Base-by-base conservation (phyloP, 768 basidiomycete species). In the Rhodosporidiobolus odoratus region DNA sequence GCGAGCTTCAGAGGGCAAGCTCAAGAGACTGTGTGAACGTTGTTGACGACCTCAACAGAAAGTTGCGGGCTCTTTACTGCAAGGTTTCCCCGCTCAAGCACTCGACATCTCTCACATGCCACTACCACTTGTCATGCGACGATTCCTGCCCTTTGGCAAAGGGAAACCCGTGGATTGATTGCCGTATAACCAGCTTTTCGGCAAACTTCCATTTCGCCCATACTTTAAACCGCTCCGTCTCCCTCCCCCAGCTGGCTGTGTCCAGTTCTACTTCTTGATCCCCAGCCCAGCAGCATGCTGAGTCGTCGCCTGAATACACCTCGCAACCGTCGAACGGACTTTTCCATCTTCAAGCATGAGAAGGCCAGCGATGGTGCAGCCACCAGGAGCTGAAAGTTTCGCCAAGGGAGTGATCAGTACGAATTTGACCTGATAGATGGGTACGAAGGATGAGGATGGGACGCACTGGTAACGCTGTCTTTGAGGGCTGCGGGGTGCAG, bases 331-430 rank as follows among this genome's bases (percentile, higher is more conserved):
- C 0, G 91, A 93, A 30, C 96, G 85, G 23, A 99, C 89, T 75
- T 86, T 83, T 0, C 95, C 95, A 74, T 99, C 96, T 80, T 99
- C 96, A 79, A 99, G 84, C 0, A 91, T 88, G 27, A 99, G 82
- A 35, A 99, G 81, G n/a, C 96, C 96, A 4, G 96, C 96, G 74
- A 99, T 98, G 0, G 96, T 99, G 76, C 93, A 96, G 56, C 96
- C 96, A 65, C 95, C 96, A 0, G 96, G 96, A 47, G 96, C 95
- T 97, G 71, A 19, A 56, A 17, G 34, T 6, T 35, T 34, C 4
- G 52, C 41, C 32, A 43, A 37, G 13, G n/a, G 21, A 23, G 54
- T 17, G 30, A 19, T 30, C 32, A 34, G 32, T 13, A n/a, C 5
- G 54, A 56, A 23, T n/a, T n/a, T n/a, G n/a, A n/a, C n/a, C n/a